Conservation (phyloP, 2,329 filamentous ascomycete genomes). For the Colletotrichum tropicicola region DNA sequence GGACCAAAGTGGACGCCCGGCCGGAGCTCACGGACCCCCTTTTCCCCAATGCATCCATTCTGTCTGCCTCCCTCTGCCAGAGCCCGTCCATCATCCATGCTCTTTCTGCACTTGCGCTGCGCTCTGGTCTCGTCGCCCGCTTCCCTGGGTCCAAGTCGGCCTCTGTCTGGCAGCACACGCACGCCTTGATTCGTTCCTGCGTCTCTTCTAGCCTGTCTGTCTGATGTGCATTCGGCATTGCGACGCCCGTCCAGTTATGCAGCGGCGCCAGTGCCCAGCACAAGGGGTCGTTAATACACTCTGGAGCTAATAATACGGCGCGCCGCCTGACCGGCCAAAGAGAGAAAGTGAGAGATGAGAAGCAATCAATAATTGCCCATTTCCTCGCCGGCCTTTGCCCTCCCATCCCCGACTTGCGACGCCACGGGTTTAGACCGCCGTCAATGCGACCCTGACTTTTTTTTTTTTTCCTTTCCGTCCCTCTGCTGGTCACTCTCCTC, state of each 20-base stretch:
- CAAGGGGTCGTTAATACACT: constrained; percentile 1
- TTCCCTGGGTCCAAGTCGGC: too few species aligned
- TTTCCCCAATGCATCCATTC: too few species aligned
- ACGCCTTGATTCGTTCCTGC: too few species aligned
- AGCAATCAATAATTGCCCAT: constrained; percentile 13
- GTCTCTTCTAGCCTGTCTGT: too few species aligned
- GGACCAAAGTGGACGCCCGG: too few species aligned
- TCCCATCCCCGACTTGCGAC: background rate
- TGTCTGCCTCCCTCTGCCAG: too few species aligned
- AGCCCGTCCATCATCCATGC: too few species aligned
- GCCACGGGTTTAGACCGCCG: constrained; percentile 1
- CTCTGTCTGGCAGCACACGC: too few species aligned
- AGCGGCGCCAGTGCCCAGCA: background rate
- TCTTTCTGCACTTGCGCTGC: too few species aligned
- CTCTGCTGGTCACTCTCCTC: background rate
- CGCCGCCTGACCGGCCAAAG: constrained; percentile 6
- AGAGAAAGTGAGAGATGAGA: constrained; percentile 12
- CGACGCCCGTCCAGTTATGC: background rate
- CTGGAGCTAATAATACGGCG: constrained; percentile 12
- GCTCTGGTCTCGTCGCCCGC: too few species aligned
- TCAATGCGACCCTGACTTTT: constrained; percentile 14
- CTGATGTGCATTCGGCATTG: too few species aligned
- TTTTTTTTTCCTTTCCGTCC: background rate
- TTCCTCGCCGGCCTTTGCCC: background rate
- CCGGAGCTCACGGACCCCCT: too few species aligned